Percentiles rank a stretch among this genome's conserved stretches.
Evolutionary conservation across 768 basidiomycete genomes (phyloP).

Genomic region (Tricholoma sp.): DNA sequence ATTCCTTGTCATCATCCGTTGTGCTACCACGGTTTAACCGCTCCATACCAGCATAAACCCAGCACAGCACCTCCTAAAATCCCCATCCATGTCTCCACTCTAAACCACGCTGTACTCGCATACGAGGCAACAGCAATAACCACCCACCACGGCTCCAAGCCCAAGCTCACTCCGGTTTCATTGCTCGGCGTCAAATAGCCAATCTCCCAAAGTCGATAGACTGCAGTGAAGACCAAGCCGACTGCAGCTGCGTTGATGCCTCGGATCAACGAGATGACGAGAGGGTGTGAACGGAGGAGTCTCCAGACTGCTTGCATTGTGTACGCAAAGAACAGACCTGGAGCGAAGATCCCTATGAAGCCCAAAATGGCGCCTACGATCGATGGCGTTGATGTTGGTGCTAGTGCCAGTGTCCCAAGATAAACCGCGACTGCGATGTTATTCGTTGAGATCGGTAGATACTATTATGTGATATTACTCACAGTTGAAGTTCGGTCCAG

Average conservation of each 20-base stretch:
- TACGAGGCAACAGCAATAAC: neutral
- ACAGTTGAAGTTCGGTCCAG: slow-evolving; percentile 54
- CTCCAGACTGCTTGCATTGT: slow-evolving; percentile 33
- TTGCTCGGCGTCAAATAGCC: neutral
- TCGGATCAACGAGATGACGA: slow-evolving; percentile 26
- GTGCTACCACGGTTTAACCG: neutral
- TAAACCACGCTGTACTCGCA: neutral
- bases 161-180: neutral
- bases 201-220: neutral
- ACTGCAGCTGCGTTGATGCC: slow-evolving; percentile 39
- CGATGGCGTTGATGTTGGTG: slow-evolving; percentile 23
- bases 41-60: neutral
- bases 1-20: neutral
- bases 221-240: slow-evolving; percentile 25
- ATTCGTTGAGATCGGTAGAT: neutral
- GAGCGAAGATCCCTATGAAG: slow-evolving; percentile 45
- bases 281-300: slow-evolving; percentile 22
- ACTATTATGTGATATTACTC: neutral
- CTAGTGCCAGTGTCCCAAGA: slow-evolving; percentile 40
- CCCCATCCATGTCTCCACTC: neutral
- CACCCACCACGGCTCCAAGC: neutral
- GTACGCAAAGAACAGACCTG: slow-evolving; percentile 35
- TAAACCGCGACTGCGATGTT: slow-evolving; percentile 31
- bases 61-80: neutral
- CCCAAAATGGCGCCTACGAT: slow-evolving; percentile 42